These are phyloP conservation scores for Bruguiera sexangula DNA, from an alignment of 345 rosid species.

Conservation along the genomic window DNA sequence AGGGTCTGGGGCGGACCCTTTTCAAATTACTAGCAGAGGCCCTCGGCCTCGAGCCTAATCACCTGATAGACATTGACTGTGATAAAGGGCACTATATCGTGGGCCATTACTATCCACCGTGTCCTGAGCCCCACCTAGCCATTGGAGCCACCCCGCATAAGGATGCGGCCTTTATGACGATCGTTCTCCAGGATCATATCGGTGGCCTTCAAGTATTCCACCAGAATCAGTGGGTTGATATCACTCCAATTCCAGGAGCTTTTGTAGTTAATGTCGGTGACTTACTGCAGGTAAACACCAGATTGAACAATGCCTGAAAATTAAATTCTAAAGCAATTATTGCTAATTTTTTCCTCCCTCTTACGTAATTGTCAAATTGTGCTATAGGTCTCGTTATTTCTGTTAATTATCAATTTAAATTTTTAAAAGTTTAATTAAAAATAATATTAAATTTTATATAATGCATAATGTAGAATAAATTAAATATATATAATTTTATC, in stretches of 20 bases:
- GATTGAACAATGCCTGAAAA: not conserved
- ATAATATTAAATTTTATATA: too few relatives aligned
- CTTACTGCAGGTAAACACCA: conserved; percentile 21
- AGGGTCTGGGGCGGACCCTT: conserved; percentile 8
- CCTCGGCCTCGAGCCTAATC: conserved; percentile 18
- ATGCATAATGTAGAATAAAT: too few relatives aligned
- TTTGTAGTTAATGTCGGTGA: conserved; percentile 22
- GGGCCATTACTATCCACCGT: conserved; percentile 30
- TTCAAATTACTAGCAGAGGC: conserved; percentile 22
- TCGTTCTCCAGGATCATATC: conserved; percentile 18
- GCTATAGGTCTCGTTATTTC: too few relatives aligned
- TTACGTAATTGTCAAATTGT: too few relatives aligned
- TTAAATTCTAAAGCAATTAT: too few relatives aligned
- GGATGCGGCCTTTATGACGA: conserved; percentile 19
- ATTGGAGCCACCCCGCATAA: conserved; percentile 16
- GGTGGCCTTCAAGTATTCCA: conserved; percentile 23
- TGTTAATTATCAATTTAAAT: too few relatives aligned
- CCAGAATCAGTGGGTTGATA: conserved; percentile 13
- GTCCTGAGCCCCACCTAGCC: conserved; percentile 29
- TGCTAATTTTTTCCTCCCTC: too few relatives aligned
- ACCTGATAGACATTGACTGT: conserved; percentile 20
- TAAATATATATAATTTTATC: too few relatives aligned
- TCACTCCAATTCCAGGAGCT: conserved; percentile 6
- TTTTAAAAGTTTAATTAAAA: too few relatives aligned
- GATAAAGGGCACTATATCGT: conserved; percentile 13